Conservation (phyloP, 2,329 filamentous ascomycete genomes). For the Orbilia blumenaviensis region DNA sequence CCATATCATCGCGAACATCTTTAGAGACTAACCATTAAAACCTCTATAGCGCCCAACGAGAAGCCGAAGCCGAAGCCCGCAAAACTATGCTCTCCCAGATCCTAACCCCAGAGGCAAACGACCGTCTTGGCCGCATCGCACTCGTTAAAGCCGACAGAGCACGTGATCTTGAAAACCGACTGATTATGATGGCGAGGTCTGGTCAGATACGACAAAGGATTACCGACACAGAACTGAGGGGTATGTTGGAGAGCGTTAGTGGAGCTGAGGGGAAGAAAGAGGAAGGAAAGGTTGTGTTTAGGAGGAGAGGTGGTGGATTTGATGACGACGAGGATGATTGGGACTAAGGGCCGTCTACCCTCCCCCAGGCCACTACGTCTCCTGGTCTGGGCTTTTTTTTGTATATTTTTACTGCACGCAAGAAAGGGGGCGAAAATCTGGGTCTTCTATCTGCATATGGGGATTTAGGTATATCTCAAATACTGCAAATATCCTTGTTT, state of each 20-base stretch:
- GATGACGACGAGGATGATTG: constrained; percentile 81
- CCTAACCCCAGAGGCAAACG: constrained; percentile 89
- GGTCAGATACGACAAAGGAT: constrained; percentile 89
- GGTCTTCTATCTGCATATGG: constrained; percentile 4
- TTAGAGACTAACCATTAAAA: neutral
- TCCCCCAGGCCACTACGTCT: neutral
- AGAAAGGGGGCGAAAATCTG: neutral
- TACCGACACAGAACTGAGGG: constrained; percentile 91
- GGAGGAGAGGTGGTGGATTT: constrained; percentile 85
- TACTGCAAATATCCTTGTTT: too few relatives aligned
- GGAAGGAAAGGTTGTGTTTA: constrained; percentile 82
- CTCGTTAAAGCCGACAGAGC: constrained; percentile 94
- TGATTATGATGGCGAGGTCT: constrained; percentile 88
- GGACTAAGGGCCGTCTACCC: constrained; percentile 58
- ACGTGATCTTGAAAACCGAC: constrained; percentile 85
- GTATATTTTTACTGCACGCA: neutral
- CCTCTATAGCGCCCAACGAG: constrained; percentile 60
- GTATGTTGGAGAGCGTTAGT: constrained; percentile 82
- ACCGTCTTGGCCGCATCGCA: constrained; percentile 91
- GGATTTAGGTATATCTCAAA: constrained; percentile 2
- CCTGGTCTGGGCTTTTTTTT: neutral
- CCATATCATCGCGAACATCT: constrained; percentile 27
- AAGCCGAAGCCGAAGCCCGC: constrained; percentile 73
- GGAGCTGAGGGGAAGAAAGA: constrained; percentile 73
- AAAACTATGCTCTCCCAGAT: constrained; percentile 86